Conservation (phyloP, 805 yeast genomes). For the Yueomyces sp. region DNA sequence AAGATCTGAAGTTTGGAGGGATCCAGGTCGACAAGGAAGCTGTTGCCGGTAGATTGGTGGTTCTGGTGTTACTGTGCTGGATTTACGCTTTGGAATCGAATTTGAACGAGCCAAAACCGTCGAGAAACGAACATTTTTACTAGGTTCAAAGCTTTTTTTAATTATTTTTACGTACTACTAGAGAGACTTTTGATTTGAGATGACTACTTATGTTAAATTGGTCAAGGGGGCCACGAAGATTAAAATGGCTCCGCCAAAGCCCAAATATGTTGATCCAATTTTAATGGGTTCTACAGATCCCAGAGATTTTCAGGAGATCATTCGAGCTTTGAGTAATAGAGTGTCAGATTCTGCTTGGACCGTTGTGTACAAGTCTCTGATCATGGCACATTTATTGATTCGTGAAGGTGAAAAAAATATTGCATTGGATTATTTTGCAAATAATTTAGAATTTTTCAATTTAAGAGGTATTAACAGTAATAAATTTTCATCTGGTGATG, state of each 20-base stretch:
- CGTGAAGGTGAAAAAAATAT: constrained; percentile 79
- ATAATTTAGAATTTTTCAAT: constrained; percentile 38
- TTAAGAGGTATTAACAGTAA: constrained; percentile 19
- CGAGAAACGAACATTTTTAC: too few relatives aligned
- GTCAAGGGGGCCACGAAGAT: constrained; percentile 70
- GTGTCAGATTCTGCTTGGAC: constrained; percentile 82
- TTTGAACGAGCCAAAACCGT: too few relatives aligned
- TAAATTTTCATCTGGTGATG: constrained; percentile 29
- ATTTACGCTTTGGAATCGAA: too few relatives aligned
- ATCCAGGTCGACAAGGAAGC: too few relatives aligned
- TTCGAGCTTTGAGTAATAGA: constrained; percentile 48
- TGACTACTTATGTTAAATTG: constrained; percentile 45
- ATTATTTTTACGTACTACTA: too few relatives aligned
- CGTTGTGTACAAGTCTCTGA: constrained; percentile 70
- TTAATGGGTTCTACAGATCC: constrained; percentile 33
- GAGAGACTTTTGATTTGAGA: background rate
- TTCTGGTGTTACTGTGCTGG: too few relatives aligned
- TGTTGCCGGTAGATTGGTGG: too few relatives aligned
- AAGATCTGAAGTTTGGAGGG: too few relatives aligned
- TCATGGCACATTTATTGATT: constrained; percentile 81
- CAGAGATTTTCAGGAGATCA: constrained; percentile 48
- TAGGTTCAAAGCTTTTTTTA: too few relatives aligned
- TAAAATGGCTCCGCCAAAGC: constrained; percentile 94
- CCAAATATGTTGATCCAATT: constrained; percentile 90
- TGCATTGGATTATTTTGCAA: constrained; percentile 47